Evolutionary conservation across 2,329 filamentous ascomycete genomes (phyloP).

Genomic region (Botrytis fragariae): DNA sequence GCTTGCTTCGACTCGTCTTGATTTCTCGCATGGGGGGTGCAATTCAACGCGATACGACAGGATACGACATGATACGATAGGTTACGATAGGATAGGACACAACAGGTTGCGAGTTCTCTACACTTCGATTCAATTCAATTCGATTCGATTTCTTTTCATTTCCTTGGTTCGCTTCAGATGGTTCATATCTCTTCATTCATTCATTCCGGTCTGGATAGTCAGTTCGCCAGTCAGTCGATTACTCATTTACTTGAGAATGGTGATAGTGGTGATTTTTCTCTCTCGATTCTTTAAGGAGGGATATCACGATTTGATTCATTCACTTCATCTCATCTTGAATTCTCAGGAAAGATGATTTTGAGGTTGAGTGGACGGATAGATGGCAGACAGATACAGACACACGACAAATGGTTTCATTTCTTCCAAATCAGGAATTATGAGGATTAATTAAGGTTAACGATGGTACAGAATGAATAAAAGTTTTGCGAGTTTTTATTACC

Average conservation of each 20-base stretch:
- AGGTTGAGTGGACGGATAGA: no score
- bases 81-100: neutral
- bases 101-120: neutral
- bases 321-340: no score
- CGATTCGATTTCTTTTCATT: neutral
- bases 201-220: neutral
- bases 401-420: no score
- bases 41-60: fast-evolving
- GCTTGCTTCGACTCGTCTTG: neutral
- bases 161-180: neutral
- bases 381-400: no score
- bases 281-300: neutral
- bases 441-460: no score
- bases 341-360: no score
- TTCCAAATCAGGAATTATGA: no score
- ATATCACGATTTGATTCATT: neutral
- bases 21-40: neutral
- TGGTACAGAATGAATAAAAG: neutral
- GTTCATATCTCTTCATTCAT: neutral
- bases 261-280: neutral
- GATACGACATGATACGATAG: no score
- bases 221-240: neutral
- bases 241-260: neutral
- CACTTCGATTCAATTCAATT: no score
- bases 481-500: neutral